Percentiles rank a stretch among this genome's conserved stretches.
Evolutionary conservation across 805 yeast genomes (phyloP).

Genomic region (Candida lessepsii): DNA sequence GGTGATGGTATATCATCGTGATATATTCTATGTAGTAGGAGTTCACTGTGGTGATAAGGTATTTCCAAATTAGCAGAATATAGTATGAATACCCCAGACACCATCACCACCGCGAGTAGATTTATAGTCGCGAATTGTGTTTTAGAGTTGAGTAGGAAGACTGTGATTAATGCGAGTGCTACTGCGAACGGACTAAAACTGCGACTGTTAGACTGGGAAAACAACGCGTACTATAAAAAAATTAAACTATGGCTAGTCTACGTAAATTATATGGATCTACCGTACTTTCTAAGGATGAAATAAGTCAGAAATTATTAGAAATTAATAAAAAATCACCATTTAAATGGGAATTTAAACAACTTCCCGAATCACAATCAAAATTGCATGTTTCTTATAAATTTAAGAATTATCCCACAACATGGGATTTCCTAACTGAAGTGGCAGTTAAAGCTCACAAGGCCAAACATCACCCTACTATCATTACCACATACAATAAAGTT

Average conservation of each 20-base stretch:
- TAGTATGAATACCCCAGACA: conserved; percentile 37
- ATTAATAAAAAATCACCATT: conserved; percentile 1
- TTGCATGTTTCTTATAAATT: conserved; percentile 28
- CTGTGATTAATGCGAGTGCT: too few species aligned
- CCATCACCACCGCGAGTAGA: conserved; percentile 22
- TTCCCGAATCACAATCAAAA: neutral
- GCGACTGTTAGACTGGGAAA: too few species aligned
- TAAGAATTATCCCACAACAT: conserved; percentile 56
- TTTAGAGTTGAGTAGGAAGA: too few species aligned
- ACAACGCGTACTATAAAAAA: too few species aligned
- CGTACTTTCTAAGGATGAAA: neutral
- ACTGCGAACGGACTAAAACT: too few species aligned
- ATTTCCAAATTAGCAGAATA: conserved; percentile 31
- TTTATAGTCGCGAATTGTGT: neutral
- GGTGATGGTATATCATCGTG: conserved; percentile 31
- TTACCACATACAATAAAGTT: conserved; percentile 61
- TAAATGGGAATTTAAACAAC: conserved; percentile 5
- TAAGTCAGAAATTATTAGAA: neutral
- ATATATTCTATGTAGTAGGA: conserved; percentile 35
- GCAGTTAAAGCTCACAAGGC: conserved; percentile 54
- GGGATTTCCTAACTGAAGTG: conserved; percentile 62
- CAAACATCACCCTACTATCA: conserved; percentile 73
- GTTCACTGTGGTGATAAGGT: conserved; percentile 27
- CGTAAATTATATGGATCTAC: conserved; percentile 2
- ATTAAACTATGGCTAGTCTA: neutral